Evolutionary conservation across 768 basidiomycete genomes (phyloP), one percentile per base, ranked within the genome.

Genomic region (Suillus placidus): DNA sequence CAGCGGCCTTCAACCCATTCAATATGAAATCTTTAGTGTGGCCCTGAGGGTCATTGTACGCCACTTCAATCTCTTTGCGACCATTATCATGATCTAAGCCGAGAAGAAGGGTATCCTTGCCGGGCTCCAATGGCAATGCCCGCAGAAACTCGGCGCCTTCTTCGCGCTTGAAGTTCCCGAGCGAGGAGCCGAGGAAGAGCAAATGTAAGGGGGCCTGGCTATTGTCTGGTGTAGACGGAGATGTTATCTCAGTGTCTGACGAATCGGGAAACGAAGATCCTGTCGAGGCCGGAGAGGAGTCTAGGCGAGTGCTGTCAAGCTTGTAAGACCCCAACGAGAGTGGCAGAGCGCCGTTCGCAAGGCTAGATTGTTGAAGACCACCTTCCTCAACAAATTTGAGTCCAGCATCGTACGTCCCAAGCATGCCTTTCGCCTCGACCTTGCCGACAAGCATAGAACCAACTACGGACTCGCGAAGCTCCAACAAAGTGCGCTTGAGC

Each of bases 321-420:
- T 56, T 57, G 62, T 72, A 71, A 35, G 34, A 38, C 62, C 35
- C 64, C 23, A 12, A 42, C 6, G 67, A 52, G 26, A 72, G 62
- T 18, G 51, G 42, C n/a, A 47, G 40, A 38, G 30, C 4, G 7
- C 16, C 30, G 4, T 62, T 64, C 35, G 66, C 69, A 35, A 68
- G 65, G 3, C 70, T 55, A 34, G 51, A 43, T 14, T 57, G 9
- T 32, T 62, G 60, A 51, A 78, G 62, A 60, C 76, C 74, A 5
- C 76, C 79, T 54, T 87, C 81, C 49, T 85, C 78, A 63, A 96
- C 83, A 73, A 91, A 95, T 66, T 88, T 88, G 49, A 99, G 81
- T 2, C 96, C 95, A 37, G 91, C 90, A 60, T 97, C 89, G 75
- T 94, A 99, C 4, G 94, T 97, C 30, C 94, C 97, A 75, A 93